Evolutionary conservation across 805 yeast genomes (phyloP).

Genomic region (Wickerhamomyces ciferrii): DNA sequence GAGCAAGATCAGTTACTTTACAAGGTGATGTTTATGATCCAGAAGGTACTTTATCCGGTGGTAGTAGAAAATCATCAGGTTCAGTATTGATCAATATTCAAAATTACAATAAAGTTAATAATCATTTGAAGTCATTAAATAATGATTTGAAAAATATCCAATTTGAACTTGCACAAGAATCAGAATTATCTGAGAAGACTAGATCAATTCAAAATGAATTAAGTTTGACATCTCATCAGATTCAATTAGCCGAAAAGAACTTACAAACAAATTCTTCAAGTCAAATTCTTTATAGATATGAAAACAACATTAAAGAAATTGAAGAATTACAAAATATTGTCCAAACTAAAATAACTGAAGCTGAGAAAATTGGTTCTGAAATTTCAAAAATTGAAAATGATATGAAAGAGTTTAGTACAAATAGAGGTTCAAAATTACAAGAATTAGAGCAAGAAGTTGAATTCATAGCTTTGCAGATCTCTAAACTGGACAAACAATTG

Average conservation of each 20-base stretch:
- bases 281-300: slow-evolving; percentile 45
- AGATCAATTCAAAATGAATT: slow-evolving; percentile 52
- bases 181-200: slow-evolving; percentile 42
- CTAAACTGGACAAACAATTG: slow-evolving; percentile 31
- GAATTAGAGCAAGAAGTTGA: slow-evolving; percentile 52
- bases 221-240: slow-evolving; percentile 53
- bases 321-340: slow-evolving; percentile 33
- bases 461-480: slow-evolving; percentile 30
- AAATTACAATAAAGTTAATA: slow-evolving; percentile 45
- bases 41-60: slow-evolving; percentile 93
- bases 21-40: slow-evolving; percentile 97
- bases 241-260: slow-evolving; percentile 49
- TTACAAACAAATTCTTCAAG: slow-evolving; percentile 53
- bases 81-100: slow-evolving; percentile 64
- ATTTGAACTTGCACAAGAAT: slow-evolving; percentile 35
- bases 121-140: slow-evolving; percentile 35
- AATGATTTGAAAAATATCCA: slow-evolving; percentile 35
- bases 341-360: slow-evolving; percentile 25
- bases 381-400: slow-evolving; percentile 60
- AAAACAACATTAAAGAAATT: slow-evolving; percentile 41
- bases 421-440: slow-evolving; percentile 77
- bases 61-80: slow-evolving; percentile 62
- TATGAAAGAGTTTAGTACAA: slow-evolving; percentile 71
- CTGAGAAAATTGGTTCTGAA: slow-evolving; percentile 32
- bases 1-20: slow-evolving; percentile 78